These are phyloP conservation scores for Anthracocystis panici-leucophaei DNA, from an alignment of 1,284 basidiomycete genomes.

Conservation along the genomic window DNA sequence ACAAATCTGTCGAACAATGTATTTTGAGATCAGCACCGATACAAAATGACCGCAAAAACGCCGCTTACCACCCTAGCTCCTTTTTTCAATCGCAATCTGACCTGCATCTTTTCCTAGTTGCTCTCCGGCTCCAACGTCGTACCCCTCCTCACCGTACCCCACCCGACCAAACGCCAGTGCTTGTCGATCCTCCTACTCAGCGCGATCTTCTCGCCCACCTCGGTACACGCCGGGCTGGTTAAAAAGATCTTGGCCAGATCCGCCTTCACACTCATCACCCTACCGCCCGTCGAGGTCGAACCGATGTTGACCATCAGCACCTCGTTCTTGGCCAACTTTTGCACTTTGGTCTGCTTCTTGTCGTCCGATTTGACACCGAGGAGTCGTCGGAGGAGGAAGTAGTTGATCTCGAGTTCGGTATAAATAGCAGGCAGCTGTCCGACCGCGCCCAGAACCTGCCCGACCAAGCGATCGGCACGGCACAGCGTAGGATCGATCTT, in stretches of 20 bases:
- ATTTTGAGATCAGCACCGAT: too few relatives aligned
- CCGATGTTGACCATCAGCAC: constrained; percentile 76
- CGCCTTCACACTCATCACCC: constrained; percentile 67
- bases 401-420: constrained; percentile 87
- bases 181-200: constrained; percentile 76
- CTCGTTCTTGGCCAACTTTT: constrained; percentile 92
- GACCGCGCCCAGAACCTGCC: constrained; percentile 93
- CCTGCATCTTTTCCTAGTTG: constrained; percentile 33
- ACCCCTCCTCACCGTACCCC: constrained; percentile 65
- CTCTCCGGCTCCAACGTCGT: constrained; percentile 65
- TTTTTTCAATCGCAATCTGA: too few relatives aligned
- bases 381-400: constrained; percentile 77
- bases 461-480: constrained; percentile 94
- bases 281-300: constrained; percentile 65
- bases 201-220: constrained; percentile 69
- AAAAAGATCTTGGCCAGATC: constrained; percentile 69
- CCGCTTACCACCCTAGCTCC: too few relatives aligned
- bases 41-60: too few relatives aligned
- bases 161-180: constrained; percentile 83
- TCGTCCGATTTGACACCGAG: constrained; percentile 99
- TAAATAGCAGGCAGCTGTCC: constrained; percentile 94
- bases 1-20: not conserved
- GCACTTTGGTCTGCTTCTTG: constrained; percentile 93
- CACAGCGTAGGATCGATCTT: constrained; percentile 96
- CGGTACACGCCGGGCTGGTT: constrained; percentile 68